These are phyloP conservation scores for Lichtheimia ramosa DNA, from an alignment of 371 early-diverging fungal genomes.

Conservation along the genomic window DNA sequence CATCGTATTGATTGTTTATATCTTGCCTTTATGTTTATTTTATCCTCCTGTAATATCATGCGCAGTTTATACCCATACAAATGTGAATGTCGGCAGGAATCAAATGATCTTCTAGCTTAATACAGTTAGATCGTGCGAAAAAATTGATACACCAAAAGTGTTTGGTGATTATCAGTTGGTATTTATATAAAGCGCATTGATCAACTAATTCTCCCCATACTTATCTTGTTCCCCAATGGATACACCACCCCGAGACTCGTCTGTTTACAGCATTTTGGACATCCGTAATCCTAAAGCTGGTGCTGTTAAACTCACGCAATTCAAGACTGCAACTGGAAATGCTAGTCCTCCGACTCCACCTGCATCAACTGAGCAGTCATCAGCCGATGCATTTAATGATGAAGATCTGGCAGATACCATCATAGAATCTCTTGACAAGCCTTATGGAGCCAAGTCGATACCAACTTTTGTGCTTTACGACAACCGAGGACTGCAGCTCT, in stretches of 20 bases:
- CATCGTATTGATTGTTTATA: too few relatives aligned
- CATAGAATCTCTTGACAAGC: slow-evolving; percentile 39
- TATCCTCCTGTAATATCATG: too few relatives aligned
- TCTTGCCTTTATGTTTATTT: too few relatives aligned
- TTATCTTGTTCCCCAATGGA: slow-evolving; percentile 10
- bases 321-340: neutral
- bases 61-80: too few relatives aligned
- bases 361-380: slow-evolving; percentile 22
- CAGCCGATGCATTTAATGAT: slow-evolving; percentile 39
- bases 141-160: neutral
- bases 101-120: too few relatives aligned
- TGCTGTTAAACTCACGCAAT: slow-evolving; percentile 5
- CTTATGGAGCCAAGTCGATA: slow-evolving; percentile 45
- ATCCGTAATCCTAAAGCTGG: slow-evolving; percentile 13
- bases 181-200: neutral
- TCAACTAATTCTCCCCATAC: neutral
- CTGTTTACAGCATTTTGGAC: slow-evolving; percentile 36
- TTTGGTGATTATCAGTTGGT: neutral
- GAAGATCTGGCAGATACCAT: slow-evolving; percentile 49
- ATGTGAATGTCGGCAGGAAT: too few relatives aligned
- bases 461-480: slow-evolving; percentile 85
- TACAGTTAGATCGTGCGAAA: too few relatives aligned
- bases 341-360: slow-evolving; percentile 30
- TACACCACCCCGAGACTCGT: slow-evolving; percentile 1
- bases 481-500: slow-evolving; percentile 79